Percentiles rank a stretch among this genome's conserved stretches.
Evolutionary conservation across 805 yeast species (phyloP).

Genomic region (Yarrowia deformans): DNA sequence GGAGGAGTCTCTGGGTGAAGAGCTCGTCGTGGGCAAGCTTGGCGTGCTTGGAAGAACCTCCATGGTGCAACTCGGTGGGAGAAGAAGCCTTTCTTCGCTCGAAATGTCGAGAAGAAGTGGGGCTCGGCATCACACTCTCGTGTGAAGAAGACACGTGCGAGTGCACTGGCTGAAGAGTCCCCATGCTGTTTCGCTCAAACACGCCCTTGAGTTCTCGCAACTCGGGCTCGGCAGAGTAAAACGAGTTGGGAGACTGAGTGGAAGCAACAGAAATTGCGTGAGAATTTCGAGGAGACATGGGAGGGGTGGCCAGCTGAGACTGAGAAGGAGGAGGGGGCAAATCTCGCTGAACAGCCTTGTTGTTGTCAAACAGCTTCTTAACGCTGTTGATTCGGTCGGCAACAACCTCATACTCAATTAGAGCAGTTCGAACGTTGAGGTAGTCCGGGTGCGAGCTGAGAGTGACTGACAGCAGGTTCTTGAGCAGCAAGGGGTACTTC

Average conservation of each 20-base stretch:
- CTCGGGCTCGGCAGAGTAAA: constrained; percentile 31
- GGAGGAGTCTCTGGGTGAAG: constrained; percentile 34
- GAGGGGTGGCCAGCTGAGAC: constrained; percentile 20
- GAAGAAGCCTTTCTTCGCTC: constrained; percentile 30
- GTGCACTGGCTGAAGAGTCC: neutral
- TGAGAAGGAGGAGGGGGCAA: constrained; percentile 14
- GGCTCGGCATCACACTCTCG: constrained; percentile 17
- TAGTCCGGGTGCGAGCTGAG: constrained; percentile 58
- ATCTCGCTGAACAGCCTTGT: constrained; percentile 33
- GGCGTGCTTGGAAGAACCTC: constrained; percentile 25
- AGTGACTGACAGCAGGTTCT: constrained; percentile 48
- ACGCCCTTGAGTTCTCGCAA: constrained; percentile 27
- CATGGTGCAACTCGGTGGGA: constrained; percentile 17
- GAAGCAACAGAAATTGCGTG: neutral
- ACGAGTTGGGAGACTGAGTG: constrained; percentile 5
- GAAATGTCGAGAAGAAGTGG: constrained; percentile 1
- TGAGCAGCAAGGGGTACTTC: constrained; percentile 54
- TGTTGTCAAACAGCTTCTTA: constrained; percentile 35
- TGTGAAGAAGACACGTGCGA: neutral
- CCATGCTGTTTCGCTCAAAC: constrained; percentile 19
- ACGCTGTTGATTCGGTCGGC: constrained; percentile 45
- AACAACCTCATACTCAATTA: constrained; percentile 40
- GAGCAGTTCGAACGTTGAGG: constrained; percentile 47
- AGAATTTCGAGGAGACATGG: constrained; percentile 26
- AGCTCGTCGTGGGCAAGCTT: constrained; percentile 29